Evolutionary conservation across 2,329 filamentous ascomycete genomes (phyloP).

Genomic region (Colletotrichum higginsianum): DNA sequence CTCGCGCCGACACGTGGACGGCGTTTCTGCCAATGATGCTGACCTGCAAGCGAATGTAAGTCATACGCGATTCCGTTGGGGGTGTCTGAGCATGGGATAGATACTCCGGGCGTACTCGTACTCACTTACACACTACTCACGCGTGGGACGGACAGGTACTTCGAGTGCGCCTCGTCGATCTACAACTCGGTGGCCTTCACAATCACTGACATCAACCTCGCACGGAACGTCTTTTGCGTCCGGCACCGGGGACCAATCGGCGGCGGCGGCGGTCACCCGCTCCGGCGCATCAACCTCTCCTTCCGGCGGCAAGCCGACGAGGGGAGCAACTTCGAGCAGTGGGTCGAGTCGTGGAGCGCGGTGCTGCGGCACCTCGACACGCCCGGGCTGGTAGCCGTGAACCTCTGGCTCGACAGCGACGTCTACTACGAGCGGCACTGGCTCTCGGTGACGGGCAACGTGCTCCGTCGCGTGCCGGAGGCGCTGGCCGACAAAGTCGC

Average conservation of each 20-base stretch:
- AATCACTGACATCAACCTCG: conserved; percentile 33
- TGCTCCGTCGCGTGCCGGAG: conserved; percentile 31
- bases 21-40: conserved; percentile 33
- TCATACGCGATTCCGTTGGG: background rate
- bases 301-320: conserved; percentile 24
- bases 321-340: conserved; percentile 26
- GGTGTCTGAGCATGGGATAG: no score
- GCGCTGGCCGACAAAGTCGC: conserved; percentile 36
- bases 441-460: conserved; percentile 32
- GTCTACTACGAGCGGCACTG: conserved; percentile 35
- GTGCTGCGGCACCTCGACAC: conserved; percentile 24
- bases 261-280: conserved; percentile 5
- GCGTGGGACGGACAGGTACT: background rate
- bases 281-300: conserved; percentile 31
- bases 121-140: background rate
- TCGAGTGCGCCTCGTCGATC: conserved; percentile 20
- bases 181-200: conserved; percentile 26
- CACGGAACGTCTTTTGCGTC: conserved; percentile 15
- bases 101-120: no score
- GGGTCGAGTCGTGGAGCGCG: conserved; percentile 29
- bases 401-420: conserved; percentile 38
- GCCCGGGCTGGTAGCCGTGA: background rate
- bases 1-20: conserved; percentile 8
- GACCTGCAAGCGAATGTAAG: conserved; percentile 36
- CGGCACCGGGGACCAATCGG: background rate